Conservation (phyloP, 352 stramenopile species). For the Phytophthora citricola region DNA sequence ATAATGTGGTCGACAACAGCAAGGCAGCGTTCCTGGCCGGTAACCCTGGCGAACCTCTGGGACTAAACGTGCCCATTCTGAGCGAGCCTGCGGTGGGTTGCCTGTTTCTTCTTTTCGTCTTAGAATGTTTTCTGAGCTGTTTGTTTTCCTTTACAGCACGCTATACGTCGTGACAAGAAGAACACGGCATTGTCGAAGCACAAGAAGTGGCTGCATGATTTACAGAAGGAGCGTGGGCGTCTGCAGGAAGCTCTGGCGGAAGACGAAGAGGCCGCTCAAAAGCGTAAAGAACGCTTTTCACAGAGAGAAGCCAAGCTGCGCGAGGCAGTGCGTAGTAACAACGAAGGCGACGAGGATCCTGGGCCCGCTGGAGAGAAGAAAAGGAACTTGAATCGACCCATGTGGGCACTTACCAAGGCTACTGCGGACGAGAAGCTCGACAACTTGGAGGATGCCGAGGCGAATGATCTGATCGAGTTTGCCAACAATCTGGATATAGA, state of each 20-base stretch:
- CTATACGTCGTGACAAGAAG: conserved; percentile 90
- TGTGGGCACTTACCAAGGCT: conserved; percentile 93
- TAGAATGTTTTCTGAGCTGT: background rate
- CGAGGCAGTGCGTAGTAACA: conserved; percentile 61
- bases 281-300: conserved; percentile 75
- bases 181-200: conserved; percentile 93
- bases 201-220: conserved; percentile 93
- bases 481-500: conserved; percentile 94
- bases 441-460: conserved; percentile 79
- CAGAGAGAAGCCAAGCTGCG: conserved; percentile 83
- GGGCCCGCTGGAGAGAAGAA: conserved; percentile 26
- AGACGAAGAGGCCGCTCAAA: conserved; percentile 74
- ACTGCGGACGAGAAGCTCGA: conserved; percentile 81
- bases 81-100: conserved; percentile 63
- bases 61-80: conserved; percentile 84
- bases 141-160: conserved; percentile 48
- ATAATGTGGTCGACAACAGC: conserved; percentile 51
- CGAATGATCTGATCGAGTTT: conserved; percentile 94
- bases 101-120: conserved; percentile 1
- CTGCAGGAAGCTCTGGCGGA: conserved; percentile 84
- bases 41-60: conserved; percentile 70
- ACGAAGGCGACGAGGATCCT: conserved; percentile 30
- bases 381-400: conserved; percentile 64
- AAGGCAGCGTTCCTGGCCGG: conserved; percentile 79
- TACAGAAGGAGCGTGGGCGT: conserved; percentile 91